Evolutionary conservation across 1,139 yeast genomes (phyloP).

Genomic region (Diutina catenulata): DNA sequence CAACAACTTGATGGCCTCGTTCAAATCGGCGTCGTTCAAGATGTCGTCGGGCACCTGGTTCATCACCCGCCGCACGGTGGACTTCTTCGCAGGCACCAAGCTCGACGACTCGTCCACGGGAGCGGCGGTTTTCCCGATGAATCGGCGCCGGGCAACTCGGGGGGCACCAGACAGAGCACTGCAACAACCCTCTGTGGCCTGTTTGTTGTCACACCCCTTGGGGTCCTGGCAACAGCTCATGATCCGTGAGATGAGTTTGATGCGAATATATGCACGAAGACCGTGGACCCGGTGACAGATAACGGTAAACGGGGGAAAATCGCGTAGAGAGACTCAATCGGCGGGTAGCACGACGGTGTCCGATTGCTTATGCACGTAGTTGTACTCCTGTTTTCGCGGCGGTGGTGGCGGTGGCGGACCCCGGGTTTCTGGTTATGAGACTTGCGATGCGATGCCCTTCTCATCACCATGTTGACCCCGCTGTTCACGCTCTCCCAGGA

Average conservation of each 20-base stretch:
- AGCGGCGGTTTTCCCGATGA: not conserved
- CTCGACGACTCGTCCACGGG: constrained; percentile 3
- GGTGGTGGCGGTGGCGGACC: no score
- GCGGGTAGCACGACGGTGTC: no score
- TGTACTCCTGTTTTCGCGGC: no score
- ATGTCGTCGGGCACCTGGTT: constrained; percentile 91
- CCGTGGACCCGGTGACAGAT: no score
- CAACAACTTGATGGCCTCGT: constrained; percentile 65
- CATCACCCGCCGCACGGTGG: constrained; percentile 44
- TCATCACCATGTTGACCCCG: constrained; percentile 67
- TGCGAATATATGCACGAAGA: no score
- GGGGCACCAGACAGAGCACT: not conserved
- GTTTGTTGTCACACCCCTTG: not conserved
- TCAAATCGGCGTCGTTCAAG: constrained; percentile 62
- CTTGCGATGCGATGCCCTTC: constrained; percentile 19
- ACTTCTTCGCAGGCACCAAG: constrained; percentile 8
- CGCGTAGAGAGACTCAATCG: no score
- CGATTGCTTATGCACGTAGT: no score
- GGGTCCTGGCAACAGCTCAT: not conserved
- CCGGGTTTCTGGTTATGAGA: no score
- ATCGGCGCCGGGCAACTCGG: not conserved
- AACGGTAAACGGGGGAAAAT: no score
- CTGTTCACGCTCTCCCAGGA: constrained; percentile 67
- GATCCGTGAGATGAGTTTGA: not conserved
- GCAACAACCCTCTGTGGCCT: not conserved